Conservation (phyloP, 345 rosid species). For the Brassica rapa region DNA sequence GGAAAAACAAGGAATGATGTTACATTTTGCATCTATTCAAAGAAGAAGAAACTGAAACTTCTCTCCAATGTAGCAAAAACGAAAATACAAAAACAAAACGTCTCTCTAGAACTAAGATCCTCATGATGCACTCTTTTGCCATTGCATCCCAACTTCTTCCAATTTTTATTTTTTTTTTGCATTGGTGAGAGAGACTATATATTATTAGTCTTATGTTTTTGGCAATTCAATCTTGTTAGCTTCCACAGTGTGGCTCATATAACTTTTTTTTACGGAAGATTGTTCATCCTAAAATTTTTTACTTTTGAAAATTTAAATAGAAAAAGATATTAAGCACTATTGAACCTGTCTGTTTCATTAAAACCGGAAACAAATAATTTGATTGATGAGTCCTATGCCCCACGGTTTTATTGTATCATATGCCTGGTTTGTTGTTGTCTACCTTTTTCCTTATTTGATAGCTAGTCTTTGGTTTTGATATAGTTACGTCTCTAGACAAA, state of each 20-base stretch:
- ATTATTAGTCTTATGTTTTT: neutral
- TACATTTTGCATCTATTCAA: constrained; percentile 24
- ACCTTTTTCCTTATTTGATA: neutral
- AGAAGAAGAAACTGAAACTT: constrained; percentile 16
- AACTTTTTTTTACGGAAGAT: neutral
- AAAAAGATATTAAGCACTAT: neutral
- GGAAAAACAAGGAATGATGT: neutral
- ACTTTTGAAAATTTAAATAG: neutral
- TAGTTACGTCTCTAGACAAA: neutral
- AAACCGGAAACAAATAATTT: neutral
- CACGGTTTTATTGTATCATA: neutral
- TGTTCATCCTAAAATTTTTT: neutral
- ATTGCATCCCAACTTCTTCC: constrained; percentile 51
- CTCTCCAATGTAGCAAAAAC: constrained; percentile 27
- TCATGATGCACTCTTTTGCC: constrained; percentile 26
- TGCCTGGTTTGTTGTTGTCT: neutral
- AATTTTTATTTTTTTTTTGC: neutral
- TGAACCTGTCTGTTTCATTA: neutral
- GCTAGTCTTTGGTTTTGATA: neutral
- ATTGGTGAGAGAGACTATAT: neutral
- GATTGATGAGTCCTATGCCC: neutral
- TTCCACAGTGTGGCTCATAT: neutral
- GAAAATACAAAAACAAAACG: constrained; percentile 17
- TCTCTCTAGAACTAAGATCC: constrained; percentile 30
- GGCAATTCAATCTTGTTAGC: neutral